These are phyloP conservation scores for Protomyces inouyei DNA, from an alignment of 1,139 yeast species.

Conservation along the genomic window DNA sequence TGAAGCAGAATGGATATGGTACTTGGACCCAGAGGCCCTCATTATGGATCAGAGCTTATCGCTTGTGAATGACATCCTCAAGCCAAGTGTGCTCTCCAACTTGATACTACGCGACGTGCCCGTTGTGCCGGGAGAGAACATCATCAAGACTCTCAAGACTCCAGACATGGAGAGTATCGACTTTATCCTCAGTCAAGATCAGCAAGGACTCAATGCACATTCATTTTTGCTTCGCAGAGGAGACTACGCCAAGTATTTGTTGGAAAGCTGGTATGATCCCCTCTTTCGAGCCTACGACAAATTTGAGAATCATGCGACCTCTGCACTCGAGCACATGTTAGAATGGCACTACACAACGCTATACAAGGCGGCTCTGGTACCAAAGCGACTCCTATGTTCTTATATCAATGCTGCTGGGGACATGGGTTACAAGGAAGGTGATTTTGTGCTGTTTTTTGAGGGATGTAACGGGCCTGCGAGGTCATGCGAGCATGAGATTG, in stretches of 20 bases:
- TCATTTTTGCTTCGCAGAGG: conserved; percentile 67
- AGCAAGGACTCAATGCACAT: conserved; percentile 55
- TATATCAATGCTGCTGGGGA: conserved; percentile 40
- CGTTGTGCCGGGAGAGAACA: conserved; percentile 61
- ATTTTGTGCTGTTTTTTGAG: conserved; percentile 39
- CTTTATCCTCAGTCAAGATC: conserved; percentile 63
- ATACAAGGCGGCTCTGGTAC: conserved; percentile 66
- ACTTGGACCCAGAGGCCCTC: conserved; percentile 62
- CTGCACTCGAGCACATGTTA: conserved; percentile 71
- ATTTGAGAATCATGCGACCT: conserved; percentile 55
- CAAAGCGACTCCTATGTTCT: conserved; percentile 54
- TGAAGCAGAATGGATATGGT: conserved; percentile 77
- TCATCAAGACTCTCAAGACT: conserved; percentile 64
- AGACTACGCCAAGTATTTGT: conserved; percentile 56
- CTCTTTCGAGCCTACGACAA: conserved; percentile 58
- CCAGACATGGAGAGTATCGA: conserved; percentile 52
- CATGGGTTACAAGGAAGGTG: conserved; percentile 39
- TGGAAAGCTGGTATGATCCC: conserved; percentile 73
- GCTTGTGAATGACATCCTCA: conserved; percentile 53
- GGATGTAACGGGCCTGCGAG: conserved; percentile 38
- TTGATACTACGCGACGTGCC: conserved; percentile 63
- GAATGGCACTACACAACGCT: conserved; percentile 90
- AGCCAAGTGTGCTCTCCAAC: conserved; percentile 53
- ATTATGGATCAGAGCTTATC: conserved; percentile 63
- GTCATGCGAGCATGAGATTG: conserved; percentile 39